phyloP scores from a whole-genome alignment of 163 green algal species.

The Chlorella variabilis region DNA sequence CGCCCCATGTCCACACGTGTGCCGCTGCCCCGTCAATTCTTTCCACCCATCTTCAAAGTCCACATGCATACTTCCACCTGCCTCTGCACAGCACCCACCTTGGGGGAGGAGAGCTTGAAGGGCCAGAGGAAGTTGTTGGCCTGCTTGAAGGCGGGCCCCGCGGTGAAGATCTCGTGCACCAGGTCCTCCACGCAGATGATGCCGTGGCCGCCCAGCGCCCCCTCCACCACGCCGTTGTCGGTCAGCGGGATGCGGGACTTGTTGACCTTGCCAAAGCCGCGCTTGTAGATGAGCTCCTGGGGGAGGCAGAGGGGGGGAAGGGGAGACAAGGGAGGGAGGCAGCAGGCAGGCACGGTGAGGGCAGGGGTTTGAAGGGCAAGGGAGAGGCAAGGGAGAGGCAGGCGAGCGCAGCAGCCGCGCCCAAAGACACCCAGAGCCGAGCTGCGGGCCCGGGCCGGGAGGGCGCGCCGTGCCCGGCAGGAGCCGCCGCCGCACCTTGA shows the following conservation, averaged over 20 bases:
- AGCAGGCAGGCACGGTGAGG: not conserved
- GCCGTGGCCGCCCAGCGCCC: slow-evolving; percentile 87
- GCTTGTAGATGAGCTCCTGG: slow-evolving; percentile 99
- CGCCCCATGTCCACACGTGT: too few relatives aligned
- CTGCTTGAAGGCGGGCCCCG: slow-evolving; percentile 97
- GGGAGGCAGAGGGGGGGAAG: not conserved
- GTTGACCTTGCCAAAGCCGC: slow-evolving; percentile 97
- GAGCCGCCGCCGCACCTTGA: slow-evolving; percentile 61
- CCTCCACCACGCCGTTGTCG: slow-evolving; percentile 70
- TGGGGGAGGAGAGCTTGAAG: slow-evolving; percentile 91
- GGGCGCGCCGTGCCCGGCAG: not conserved
- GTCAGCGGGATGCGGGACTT: slow-evolving; percentile 93
- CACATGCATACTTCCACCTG: too few relatives aligned
- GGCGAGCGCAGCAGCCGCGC: too few relatives aligned
- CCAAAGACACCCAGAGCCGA: too few relatives aligned
- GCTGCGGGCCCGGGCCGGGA: too few relatives aligned
- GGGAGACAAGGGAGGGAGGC: not conserved
- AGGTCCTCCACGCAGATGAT: slow-evolving; percentile 99
- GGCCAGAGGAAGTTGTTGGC: slow-evolving; percentile 99
- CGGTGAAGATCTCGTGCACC: slow-evolving; percentile 98
- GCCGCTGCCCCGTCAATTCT: too few relatives aligned
- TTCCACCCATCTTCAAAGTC: too few relatives aligned
- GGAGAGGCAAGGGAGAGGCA: not conserved
- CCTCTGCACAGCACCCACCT: not conserved
- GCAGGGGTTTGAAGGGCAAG: not conserved